These are phyloP conservation scores for Suillus occidentalis DNA, from an alignment of 768 basidiomycete species.

Conservation along the genomic window DNA sequence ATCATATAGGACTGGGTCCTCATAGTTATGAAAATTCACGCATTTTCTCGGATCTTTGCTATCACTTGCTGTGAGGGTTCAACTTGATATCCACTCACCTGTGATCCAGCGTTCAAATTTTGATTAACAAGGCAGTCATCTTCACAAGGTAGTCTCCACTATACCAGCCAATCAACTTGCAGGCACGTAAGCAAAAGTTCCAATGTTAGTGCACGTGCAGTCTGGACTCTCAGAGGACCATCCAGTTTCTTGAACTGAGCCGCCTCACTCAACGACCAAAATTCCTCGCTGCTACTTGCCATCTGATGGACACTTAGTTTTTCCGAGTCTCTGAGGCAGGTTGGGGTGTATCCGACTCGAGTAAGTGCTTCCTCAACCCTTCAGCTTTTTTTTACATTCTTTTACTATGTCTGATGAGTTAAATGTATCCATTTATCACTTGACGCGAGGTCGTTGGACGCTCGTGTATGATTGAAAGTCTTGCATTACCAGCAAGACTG, in stretches of 20 bases:
- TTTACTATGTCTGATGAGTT: neutral
- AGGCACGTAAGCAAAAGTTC: neutral
- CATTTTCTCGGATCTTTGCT: neutral
- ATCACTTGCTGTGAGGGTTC: neutral
- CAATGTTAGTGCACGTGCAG: too few relatives aligned
- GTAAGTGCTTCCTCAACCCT: neutral
- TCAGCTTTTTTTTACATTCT: neutral
- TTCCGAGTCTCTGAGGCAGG: neutral
- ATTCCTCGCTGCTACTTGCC: neutral
- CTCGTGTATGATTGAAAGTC: slow-evolving; percentile 27
- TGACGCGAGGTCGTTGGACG: slow-evolving; percentile 30
- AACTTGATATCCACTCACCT: neutral
- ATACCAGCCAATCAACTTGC: neutral
- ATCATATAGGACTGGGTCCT: slow-evolving; percentile 8
- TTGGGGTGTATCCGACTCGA: neutral
- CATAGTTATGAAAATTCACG: neutral
- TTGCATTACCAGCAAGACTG: slow-evolving; percentile 17
- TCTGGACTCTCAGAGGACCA: too few relatives aligned
- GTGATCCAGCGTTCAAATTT: neutral
- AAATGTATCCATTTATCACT: neutral
- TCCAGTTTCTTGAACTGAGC: too few relatives aligned
- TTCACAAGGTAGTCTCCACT: neutral
- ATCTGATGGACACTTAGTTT: neutral
- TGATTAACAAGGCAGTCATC: neutral
- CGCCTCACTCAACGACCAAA: neutral